Evolutionary conservation across 2,329 filamentous ascomycete genomes (phyloP).

Genomic region (Lanzia echinophila): DNA sequence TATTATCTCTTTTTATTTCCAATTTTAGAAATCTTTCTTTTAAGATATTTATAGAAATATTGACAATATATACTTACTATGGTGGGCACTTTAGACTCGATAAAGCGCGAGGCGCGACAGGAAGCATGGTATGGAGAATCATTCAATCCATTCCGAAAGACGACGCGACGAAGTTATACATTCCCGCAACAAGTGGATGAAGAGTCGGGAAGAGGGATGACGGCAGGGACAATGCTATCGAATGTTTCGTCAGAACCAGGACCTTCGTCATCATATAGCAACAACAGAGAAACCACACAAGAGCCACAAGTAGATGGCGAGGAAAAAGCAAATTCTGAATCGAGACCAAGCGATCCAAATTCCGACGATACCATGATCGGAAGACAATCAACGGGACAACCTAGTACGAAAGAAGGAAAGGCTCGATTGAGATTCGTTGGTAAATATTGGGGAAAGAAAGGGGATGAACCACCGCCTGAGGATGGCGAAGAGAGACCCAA

Average conservation of each 20-base stretch:
- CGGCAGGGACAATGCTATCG: constrained; percentile 10
- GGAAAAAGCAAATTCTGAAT: constrained; percentile 3
- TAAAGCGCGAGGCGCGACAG: constrained; percentile 26
- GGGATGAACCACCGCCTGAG: constrained; percentile 4
- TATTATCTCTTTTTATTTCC: too few species aligned
- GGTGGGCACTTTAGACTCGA: constrained; percentile 20
- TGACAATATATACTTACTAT: constrained; percentile 9
- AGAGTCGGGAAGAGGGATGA: constrained; percentile 3
- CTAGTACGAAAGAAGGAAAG: constrained; percentile 16
- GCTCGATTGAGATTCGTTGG: constrained; percentile 17
- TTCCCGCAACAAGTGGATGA: constrained; percentile 7
- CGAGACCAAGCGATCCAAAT: constrained; percentile 16
- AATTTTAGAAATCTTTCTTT: background rate
- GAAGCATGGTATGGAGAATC: constrained; percentile 29
- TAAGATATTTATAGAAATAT: background rate
- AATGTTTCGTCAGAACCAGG: constrained; percentile 15
- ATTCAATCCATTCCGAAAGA: constrained; percentile 27
- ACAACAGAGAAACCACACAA: constrained; percentile 1
- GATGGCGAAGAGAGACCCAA: constrained; percentile 16
- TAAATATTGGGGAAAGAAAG: constrained; percentile 16
- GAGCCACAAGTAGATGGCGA: constrained; percentile 12
- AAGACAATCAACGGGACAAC: constrained; percentile 9
- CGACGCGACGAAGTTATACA: constrained; percentile 15
- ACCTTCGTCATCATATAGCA: constrained; percentile 4
- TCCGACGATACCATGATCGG: constrained; percentile 14